phyloP scores from a whole-genome alignment of 768 basidiomycete species.

The Cystofilobasidium capitatum region DNA sequence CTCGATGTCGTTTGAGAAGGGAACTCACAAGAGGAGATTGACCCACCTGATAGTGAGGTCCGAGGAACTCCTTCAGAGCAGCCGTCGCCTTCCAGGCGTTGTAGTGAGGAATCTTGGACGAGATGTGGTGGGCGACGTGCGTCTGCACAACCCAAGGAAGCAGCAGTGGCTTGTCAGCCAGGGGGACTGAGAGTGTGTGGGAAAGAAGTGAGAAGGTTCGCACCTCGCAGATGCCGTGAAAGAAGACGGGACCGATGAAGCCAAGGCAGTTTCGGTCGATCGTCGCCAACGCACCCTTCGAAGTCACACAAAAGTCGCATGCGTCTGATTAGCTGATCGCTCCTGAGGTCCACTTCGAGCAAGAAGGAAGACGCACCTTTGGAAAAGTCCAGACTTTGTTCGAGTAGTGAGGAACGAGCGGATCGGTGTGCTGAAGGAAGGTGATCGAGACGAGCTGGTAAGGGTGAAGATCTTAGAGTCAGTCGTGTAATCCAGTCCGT shows the following conservation, averaged over 20 bases:
- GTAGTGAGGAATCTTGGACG: constrained; percentile 90
- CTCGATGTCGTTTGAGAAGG: constrained; percentile 47
- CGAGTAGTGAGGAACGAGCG: constrained; percentile 50
- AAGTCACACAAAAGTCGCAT: no score
- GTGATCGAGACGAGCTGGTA: constrained; percentile 93
- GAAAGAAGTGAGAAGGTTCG: neutral
- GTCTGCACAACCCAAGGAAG: constrained; percentile 42
- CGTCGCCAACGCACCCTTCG: constrained; percentile 34
- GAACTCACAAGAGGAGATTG: constrained; percentile 45
- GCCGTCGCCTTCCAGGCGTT: constrained; percentile 74
- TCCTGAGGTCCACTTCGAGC: no score
- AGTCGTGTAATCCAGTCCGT: constrained; percentile 61
- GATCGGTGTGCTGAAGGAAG: constrained; percentile 96
- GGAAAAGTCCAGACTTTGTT: constrained; percentile 81
- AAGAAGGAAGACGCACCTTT: no score
- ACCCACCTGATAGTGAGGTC: constrained; percentile 48
- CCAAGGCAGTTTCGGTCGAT: constrained; percentile 65
- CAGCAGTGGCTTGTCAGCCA: neutral
- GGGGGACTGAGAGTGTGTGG: no score
- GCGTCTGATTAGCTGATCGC: constrained; percentile 89
- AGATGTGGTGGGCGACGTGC: constrained; percentile 83
- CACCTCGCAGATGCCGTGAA: constrained; percentile 77
- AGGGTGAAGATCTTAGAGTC: no score
- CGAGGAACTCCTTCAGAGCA: constrained; percentile 68
- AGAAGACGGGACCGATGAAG: constrained; percentile 73